Base-by-base conservation (phyloP, 2,329 filamentous ascomycete genomes). In the Aureobasidium subglaciale region DNA sequence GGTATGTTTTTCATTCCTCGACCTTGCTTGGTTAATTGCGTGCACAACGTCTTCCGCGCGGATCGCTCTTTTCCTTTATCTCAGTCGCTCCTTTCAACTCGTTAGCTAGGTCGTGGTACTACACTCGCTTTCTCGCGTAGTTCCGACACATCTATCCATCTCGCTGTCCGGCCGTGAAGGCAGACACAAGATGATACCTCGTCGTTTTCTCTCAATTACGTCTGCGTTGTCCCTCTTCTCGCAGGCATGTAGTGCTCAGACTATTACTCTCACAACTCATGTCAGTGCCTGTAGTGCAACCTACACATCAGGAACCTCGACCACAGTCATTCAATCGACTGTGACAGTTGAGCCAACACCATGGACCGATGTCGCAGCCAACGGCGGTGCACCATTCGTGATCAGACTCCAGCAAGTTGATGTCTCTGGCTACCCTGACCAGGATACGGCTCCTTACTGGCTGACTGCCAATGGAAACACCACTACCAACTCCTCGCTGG, bases 391-490 rank as follows among this genome's bases (percentile, higher is more conserved):
- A 9, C 58, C 66, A 1, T 70, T 70, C 55, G 63, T 67, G 5
- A 56, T 69, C 9, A 59, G 63, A 25, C 42, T 69, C 22, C 58
- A 64, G 41, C 65, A 67, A 54, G 58, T 61, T 6, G 48, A 58
- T 22, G 38, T 37, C 13, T 57, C 59, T 5, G 56, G 56, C 8
- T 60, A 55, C 20, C 46, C 50, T 10, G 49, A 45, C 9, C 24
- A 56, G 18, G 30, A 25, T 10, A 40, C 37, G 2, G 56, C 35
- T 22, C 49, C 56, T 1, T 61, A 62, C 15, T 71, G 64, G 60
- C 42, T 70, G 1, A 63, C 63, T 35, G 56, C 59, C 4, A 64
- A 67, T 37, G 68, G 69, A 10, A 67, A 68, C 55, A 67, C 65
- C 5, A 69, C 68, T 2, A 67, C 63, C 9, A 59, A 68, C 37